These are phyloP conservation scores for Antitrichia curtipendula DNA, from an alignment of 225 moss, liverwort and hornwort species.

Conservation along the genomic window DNA sequence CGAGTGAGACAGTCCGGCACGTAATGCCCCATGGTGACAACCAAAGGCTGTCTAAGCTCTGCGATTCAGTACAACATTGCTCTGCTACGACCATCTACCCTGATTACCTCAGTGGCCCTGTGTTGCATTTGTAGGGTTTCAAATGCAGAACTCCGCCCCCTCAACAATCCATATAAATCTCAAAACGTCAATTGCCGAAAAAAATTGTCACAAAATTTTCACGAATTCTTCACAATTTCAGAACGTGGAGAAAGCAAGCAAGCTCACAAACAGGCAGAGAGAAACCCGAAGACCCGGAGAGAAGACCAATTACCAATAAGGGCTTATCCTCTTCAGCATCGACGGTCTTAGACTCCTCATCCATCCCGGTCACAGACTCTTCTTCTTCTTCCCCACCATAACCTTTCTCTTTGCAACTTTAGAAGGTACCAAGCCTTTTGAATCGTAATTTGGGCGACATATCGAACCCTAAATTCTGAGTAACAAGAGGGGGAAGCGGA, in stretches of 20 bases:
- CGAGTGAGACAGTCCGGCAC: not conserved
- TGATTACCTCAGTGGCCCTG: not conserved
- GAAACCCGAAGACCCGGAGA: not conserved
- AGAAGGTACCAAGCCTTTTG: not conserved
- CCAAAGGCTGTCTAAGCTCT: not conserved
- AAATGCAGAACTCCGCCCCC: not conserved
- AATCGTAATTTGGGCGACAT: not conserved
- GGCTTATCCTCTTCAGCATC: slow-evolving; percentile 11
- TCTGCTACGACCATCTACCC: not conserved
- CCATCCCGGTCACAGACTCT: slow-evolving; percentile 7
- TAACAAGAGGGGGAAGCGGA: not conserved
- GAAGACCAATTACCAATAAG: not conserved
- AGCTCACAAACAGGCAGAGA: not conserved
- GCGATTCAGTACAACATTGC: not conserved
- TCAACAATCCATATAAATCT: not conserved
- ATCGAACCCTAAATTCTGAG: not conserved
- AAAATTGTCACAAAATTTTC: not conserved
- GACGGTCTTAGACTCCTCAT: slow-evolving; percentile 9
- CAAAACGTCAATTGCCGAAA: not conserved
- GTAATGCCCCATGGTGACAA: slow-evolving; percentile 12
- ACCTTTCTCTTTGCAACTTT: not conserved
- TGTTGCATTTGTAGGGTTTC: not conserved
- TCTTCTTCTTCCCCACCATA: not conserved
- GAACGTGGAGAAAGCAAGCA: not conserved
- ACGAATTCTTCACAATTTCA: not conserved